Conservation (phyloP, 2,329 filamentous ascomycete genomes). For the Pseudopyrenochaeta lycopersici region DNA sequence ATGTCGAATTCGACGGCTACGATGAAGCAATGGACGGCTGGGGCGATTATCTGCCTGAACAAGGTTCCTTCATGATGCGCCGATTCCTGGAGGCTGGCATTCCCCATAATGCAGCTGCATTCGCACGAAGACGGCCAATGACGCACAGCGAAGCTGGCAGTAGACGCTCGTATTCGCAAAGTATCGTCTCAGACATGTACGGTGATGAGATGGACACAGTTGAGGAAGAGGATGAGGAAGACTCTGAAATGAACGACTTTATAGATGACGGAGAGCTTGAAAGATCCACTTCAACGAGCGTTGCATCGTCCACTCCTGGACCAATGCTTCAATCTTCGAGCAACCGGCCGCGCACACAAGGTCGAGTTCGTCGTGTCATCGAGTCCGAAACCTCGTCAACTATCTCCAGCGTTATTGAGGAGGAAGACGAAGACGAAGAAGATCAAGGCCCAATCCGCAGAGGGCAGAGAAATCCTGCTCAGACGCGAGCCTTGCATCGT, state of each 20-base stretch:
- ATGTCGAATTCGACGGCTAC: slow-evolving; percentile 44
- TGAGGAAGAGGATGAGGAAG: slow-evolving; percentile 54
- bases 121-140: slow-evolving; percentile 43
- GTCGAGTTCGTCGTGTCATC: slow-evolving; percentile 46
- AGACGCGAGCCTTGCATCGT: slow-evolving; percentile 40
- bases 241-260: slow-evolving; percentile 55
- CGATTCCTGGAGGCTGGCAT: slow-evolving; percentile 42
- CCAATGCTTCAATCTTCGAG: slow-evolving; percentile 40
- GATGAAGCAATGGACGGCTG: slow-evolving; percentile 42
- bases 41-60: slow-evolving; percentile 41
- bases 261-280: slow-evolving; percentile 47
- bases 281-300: slow-evolving; percentile 30
- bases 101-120: slow-evolving; percentile 26
- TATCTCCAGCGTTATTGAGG: slow-evolving; percentile 45
- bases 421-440: slow-evolving; percentile 50
- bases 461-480: slow-evolving; percentile 42
- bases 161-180: slow-evolving; percentile 51
- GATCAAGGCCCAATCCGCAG: slow-evolving; percentile 46
- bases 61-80: slow-evolving; percentile 45
- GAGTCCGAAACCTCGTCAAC: slow-evolving; percentile 51
- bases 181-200: slow-evolving; percentile 50
- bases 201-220: slow-evolving; percentile 54
- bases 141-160: slow-evolving; percentile 54
- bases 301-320: slow-evolving; percentile 40
- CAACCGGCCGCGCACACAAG: slow-evolving; percentile 29